Percentiles rank a stretch among this genome's conserved stretches.
phyloP scores from a whole-genome alignment of 352 stramenopile species.

The Globisporangium uncinulatum region DNA sequence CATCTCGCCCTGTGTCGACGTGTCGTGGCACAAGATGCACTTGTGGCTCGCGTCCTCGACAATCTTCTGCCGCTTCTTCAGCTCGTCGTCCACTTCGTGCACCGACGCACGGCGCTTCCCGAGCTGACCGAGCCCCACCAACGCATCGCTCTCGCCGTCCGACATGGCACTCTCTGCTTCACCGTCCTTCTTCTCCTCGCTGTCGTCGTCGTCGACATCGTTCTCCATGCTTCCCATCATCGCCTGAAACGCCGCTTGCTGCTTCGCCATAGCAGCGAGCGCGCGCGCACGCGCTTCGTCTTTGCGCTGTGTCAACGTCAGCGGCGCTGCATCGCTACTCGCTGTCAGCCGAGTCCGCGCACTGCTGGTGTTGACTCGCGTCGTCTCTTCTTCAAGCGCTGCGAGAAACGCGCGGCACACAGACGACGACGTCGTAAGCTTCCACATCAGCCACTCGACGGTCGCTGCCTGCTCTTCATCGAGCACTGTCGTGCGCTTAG shows the following conservation, averaged over 20 bases:
- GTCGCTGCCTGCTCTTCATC: conserved; percentile 74
- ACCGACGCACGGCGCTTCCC: conserved; percentile 44
- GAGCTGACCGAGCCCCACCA: conserved; percentile 11
- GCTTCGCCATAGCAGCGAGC: conserved; percentile 73
- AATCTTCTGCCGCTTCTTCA: conserved; percentile 45
- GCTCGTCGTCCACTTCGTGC: conserved; percentile 23
- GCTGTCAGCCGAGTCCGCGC: conserved; percentile 1
- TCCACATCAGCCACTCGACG: conserved; percentile 71
- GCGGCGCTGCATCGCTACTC: conserved; percentile 12
- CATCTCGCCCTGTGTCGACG: conserved; percentile 74
- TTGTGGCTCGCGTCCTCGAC: conserved; percentile 43
- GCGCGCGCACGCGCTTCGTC: conserved; percentile 70
- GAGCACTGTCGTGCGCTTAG: conserved; percentile 35
- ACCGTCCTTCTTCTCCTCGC: conserved; percentile 19
- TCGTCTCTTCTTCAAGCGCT: conserved; percentile 27
- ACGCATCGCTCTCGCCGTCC: conserved; percentile 7
- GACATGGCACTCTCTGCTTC: conserved; percentile 11
- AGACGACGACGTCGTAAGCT: conserved; percentile 40
- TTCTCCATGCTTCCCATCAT: conserved; percentile 64
- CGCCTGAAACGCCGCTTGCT: conserved; percentile 79
- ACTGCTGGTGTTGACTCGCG: conserved; percentile 12
- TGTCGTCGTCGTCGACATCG: conserved; percentile 26
- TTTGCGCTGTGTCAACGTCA: conserved; percentile 74
- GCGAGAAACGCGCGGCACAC: conserved; percentile 33
- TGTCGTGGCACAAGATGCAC: conserved; percentile 86